Conservation (phyloP, 495 filamentous ascomycete genomes). For the Penicillium pulvis region DNA sequence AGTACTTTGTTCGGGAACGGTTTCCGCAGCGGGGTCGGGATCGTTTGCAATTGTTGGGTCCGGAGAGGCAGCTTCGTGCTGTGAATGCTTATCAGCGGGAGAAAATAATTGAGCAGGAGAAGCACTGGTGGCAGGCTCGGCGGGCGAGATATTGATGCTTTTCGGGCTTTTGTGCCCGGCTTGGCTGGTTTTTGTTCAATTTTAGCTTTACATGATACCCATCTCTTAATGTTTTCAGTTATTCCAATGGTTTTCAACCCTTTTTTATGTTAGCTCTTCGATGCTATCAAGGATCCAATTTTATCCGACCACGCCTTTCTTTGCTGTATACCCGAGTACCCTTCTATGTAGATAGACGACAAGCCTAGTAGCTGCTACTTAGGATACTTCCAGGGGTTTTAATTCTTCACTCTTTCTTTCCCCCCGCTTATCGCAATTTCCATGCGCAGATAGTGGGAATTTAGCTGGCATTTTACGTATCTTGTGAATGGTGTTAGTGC, state of each 20-base stretch:
- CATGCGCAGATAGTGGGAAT: too few relatives aligned
- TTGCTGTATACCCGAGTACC: too few relatives aligned
- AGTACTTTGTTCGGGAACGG: slow-evolving; percentile 15
- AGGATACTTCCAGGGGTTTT: too few relatives aligned
- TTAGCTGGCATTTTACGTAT: too few relatives aligned
- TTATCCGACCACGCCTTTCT: too few relatives aligned
- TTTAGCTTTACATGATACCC: background rate
- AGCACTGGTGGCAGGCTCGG: slow-evolving; percentile 15
- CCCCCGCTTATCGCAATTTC: too few relatives aligned
- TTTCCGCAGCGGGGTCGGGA: slow-evolving; percentile 23
- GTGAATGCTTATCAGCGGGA: slow-evolving; percentile 18
- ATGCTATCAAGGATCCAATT: too few relatives aligned
- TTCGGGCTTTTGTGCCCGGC: background rate
- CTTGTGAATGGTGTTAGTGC: too few relatives aligned
- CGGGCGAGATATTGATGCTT: background rate
- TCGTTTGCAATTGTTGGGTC: slow-evolving; percentile 19
- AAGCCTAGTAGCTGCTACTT: too few relatives aligned
- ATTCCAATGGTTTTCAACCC: too few relatives aligned
- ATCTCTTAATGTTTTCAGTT: background rate
- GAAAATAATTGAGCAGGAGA: slow-evolving; percentile 15
- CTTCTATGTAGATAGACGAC: too few relatives aligned
- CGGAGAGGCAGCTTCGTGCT: slow-evolving; percentile 24
- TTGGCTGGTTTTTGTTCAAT: background rate
- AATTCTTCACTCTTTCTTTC: too few relatives aligned
- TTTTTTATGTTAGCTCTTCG: background rate